Base-by-base conservation (phyloP, 1,284 basidiomycete species). In the Blastosporella zonata region DNA sequence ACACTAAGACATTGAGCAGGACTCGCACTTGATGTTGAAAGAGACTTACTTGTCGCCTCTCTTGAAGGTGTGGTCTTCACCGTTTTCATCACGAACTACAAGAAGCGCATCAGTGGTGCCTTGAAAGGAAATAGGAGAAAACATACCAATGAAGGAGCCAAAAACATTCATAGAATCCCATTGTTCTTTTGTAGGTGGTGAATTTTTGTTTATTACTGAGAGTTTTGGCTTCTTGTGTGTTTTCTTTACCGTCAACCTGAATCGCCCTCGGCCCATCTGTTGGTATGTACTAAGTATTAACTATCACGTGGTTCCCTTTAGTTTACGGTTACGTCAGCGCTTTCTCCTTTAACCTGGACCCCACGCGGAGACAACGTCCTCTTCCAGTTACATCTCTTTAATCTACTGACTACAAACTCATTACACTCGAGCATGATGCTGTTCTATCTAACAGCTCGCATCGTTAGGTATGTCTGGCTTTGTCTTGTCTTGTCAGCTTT, bases 401-500 rank as follows among this genome's bases (percentile, higher is more conserved):
- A 18, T 23, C 9, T 13, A 29, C 9, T n/a, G n/a, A 40, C 21
- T 15, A 23, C 20, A 41, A 10, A 41, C 17, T 9, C 27, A 33
- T 18, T 25, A 17, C 6, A 31, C 4, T 8, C 8, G 10, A 36
- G 25, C 22, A 22, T 27, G 39, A 82, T 81, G 79, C 57, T 82
- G 29, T 70, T 82, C 61, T 78, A 74, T 61, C 59, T 82, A 49
- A 70, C 73, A 23, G 75, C 74, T 8, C 71, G 71, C 39, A 63
- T 73, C 45, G 59, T 71, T 38, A 66, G 70, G 70, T 70, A 56
- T 31, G 65, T 53, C 10, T 42, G 13, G 25, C 27, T 33, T 20
- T 9, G 22, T 18, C 18, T 29, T 46, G 13, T 25, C 2, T 43
- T 9, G 29, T 23, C n/a, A 17, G 33, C 15, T 22, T 38, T 38